Base-by-base conservation (phyloP, 169 alveolate species). In the Eimeria sp. region DNA sequence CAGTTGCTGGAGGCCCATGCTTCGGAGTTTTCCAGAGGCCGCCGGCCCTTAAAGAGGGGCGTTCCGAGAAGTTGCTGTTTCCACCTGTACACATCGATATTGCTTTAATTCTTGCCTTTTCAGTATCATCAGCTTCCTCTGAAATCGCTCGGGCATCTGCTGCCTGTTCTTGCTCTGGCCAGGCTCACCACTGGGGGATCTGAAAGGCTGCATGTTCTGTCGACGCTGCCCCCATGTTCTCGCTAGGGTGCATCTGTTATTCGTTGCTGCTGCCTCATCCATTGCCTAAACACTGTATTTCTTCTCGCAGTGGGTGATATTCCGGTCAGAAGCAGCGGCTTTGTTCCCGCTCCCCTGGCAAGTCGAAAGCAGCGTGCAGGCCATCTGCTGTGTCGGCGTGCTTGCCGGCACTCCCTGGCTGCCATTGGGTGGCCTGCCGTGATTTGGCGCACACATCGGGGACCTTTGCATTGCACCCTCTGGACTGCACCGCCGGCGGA, bases 11-110 rank as follows among this genome's bases (percentile, higher is more conserved):
- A 34, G 72, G 91, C 58, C 67, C 75, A 34, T 58, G 91, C 91
- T 73, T 54, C 67, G 54, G 91, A 83, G 91, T 83, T 83, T 54
- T 57, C 16, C 91, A n/a, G 76, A 58, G 91, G 76, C 91, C 91
- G 91, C 76, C 80, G 82, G 93, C 93, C 51, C 47, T 25, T 16
- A 34, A 49, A 45, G 93, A 63, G 93, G 82, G 93, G 82, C 67
- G 93, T 57, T 61, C 40, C 58, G 25, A 49, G 83, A 82, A 87
- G 83, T 58, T 57, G 82, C 65, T 63, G 91, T 83, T 83, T 87
- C 47, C 78, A 63, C 34, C 75, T 63, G 58, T 63, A 87, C 82
- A 61, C 93, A 80, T 34, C 61, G 45, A 30, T 27, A 22, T 14
- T 40, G 45, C 82, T 58, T 43, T 63, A 27, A 14, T 87, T 87